Base-by-base conservation (phyloP, 2,329 filamentous ascomycete genomes). In the Trichoderma aggressivum region DNA sequence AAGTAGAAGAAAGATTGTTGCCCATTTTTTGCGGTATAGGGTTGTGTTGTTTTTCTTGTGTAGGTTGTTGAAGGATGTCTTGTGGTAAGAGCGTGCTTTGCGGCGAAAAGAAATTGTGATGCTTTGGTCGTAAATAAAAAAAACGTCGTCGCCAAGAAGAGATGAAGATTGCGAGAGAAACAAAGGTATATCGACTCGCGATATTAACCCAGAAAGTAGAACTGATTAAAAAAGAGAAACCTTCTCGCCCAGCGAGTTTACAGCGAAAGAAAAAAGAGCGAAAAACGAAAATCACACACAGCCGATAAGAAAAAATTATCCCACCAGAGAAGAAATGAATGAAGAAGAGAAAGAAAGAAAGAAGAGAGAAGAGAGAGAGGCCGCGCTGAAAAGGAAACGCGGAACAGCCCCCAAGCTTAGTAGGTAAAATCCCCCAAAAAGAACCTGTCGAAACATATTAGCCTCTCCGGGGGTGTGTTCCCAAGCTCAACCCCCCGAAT, bases 1-100 rank as follows among this genome's bases (percentile, higher is more conserved):
- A 77, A 21, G 75, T 76, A 32, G 78, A 79, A n/a, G 82, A 84
- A 32, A 83, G 81, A 68, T 83, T 83, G 72, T 75, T 75, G 72
- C 82, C 82, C 82, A 84, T 84, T 34, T 66, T 66, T 78, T 72
- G 18, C 14, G n/a, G 12, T 47, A 10, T 60, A 28, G 34, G 10
- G 12, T 47, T n/a, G n/a, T n/a, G n/a, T 63, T 30, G 30, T 28
- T 58, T 58, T 47, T 36, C 16, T 43, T 43, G 16, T 50, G 43
- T 50, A 50, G 43, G 43, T 21, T 50, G 43, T 50, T 56, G 56
- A 26, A 30, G 26, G 8, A n/a, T 56, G 53, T 16, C 30, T 56
- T 30, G 55, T 58, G 30, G 55, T 28, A 53, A 53, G 47, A 21
- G n/a, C 10, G 43, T 14, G 28, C 11, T 34, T 34, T 24, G 56